These are phyloP conservation scores for Lipomyces kockii DNA, from an alignment of 805 yeast genomes.

Conservation along the genomic window DNA sequence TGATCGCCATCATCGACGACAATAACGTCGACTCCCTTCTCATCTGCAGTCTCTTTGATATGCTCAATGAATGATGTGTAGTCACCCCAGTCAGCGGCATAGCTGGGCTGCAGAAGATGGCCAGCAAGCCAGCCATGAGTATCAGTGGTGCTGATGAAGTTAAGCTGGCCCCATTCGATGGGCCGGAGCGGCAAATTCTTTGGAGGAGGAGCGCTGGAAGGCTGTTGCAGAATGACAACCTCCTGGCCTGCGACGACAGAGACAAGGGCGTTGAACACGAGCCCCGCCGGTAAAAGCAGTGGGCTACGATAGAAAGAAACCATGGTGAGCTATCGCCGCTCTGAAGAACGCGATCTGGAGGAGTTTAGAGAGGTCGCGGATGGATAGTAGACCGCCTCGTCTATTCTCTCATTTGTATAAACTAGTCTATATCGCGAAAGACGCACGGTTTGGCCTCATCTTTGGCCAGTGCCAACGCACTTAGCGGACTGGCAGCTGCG, in stretches of 20 bases:
- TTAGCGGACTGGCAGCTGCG: neutral
- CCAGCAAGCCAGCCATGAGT: constrained; percentile 97
- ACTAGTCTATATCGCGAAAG: too few relatives aligned
- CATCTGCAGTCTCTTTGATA: constrained; percentile 53
- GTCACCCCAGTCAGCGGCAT: constrained; percentile 92
- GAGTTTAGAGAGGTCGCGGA: neutral
- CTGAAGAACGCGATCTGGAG: neutral
- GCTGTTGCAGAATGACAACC: constrained; percentile 40
- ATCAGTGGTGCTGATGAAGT: constrained; percentile 92
- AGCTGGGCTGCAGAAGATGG: constrained; percentile 76
- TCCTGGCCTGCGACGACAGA: constrained; percentile 14
- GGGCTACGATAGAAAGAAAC: neutral
- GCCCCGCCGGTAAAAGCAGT: neutral
- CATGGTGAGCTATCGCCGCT: neutral
- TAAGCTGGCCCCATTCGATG: constrained; percentile 71
- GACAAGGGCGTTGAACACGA: constrained; percentile 2
- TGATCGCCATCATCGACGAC: constrained; percentile 89
- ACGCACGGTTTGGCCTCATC: neutral
- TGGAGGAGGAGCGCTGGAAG: constrained; percentile 45
- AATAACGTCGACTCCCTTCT: constrained; percentile 63
- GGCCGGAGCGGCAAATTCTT: constrained; percentile 53
- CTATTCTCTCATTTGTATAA: neutral
- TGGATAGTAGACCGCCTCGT: neutral
- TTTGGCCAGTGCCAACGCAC: neutral
- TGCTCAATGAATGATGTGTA: constrained; percentile 68